A percentile compares a stretch with the other conserved stretches of the same genome.
These are phyloP conservation scores for Parachlorella kessleri DNA, from an alignment of 139 green algal species.

Conservation along the genomic window DNA sequence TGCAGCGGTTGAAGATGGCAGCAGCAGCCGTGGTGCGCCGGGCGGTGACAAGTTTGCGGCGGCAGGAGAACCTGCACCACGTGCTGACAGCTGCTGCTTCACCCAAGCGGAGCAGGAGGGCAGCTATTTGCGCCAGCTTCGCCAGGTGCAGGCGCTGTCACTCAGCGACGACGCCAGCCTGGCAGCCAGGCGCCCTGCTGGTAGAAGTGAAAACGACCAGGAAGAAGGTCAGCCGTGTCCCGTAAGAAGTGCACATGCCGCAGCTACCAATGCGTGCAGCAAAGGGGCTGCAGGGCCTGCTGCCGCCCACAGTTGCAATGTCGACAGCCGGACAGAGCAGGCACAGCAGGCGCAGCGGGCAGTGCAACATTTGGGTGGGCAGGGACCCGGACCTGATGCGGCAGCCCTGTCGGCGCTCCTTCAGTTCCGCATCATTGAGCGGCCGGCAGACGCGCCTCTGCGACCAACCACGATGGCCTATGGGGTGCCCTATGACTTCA, in stretches of 20 bases:
- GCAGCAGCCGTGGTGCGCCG: background rate
- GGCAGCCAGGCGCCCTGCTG: too few relatives aligned
- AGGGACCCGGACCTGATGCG: too few relatives aligned
- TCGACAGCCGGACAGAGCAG: too few relatives aligned
- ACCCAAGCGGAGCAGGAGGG: too few relatives aligned
- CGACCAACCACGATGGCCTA: slow-evolving; percentile 41
- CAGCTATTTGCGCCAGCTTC: slow-evolving; percentile 12
- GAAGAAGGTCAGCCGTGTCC: too few relatives aligned
- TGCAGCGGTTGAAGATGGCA: background rate
- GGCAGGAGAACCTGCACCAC: background rate
- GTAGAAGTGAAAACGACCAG: too few relatives aligned
- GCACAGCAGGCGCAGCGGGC: background rate
- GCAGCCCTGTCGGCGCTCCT: slow-evolving; percentile 4
- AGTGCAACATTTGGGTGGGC: background rate
- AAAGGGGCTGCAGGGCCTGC: too few relatives aligned
- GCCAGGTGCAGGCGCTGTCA: background rate
- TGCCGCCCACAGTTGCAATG: too few relatives aligned
- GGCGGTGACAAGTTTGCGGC: background rate
- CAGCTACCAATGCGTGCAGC: too few relatives aligned
- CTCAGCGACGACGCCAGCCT: too few relatives aligned
- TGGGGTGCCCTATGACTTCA: slow-evolving; percentile 58
- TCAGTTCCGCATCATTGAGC: slow-evolving; percentile 44
- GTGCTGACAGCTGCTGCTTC: background rate
- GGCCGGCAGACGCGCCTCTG: slow-evolving; percentile 36
- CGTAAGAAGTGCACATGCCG: too few relatives aligned